phyloP scores from a whole-genome alignment of 331 rosid species.

The Quercus lobata region DNA sequence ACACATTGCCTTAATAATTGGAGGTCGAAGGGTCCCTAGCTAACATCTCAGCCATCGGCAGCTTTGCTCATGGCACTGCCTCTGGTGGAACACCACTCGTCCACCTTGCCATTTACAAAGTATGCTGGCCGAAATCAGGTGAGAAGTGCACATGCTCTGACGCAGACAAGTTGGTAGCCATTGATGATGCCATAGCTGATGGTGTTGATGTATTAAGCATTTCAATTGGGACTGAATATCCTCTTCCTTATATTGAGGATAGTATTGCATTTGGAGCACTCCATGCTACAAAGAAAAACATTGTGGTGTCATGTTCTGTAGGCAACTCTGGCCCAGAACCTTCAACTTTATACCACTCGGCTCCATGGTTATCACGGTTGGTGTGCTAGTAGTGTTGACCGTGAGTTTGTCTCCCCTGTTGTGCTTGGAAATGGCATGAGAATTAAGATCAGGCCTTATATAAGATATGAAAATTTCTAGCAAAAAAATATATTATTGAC shows the following conservation, averaged over 20 bases:
- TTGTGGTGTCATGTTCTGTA: slow-evolving; percentile 81
- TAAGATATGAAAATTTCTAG: too few relatives aligned
- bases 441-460: slow-evolving; percentile 39
- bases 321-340: slow-evolving; percentile 75
- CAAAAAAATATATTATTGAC: too few relatives aligned
- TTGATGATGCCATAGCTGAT: slow-evolving; percentile 89
- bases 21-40: slow-evolving; percentile 41
- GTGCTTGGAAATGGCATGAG: slow-evolving; percentile 44
- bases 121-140: slow-evolving; percentile 67
- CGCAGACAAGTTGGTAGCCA: slow-evolving; percentile 75
- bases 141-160: slow-evolving; percentile 59
- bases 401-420: slow-evolving; percentile 57
- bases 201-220: slow-evolving; percentile 72
- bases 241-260: slow-evolving; percentile 32
- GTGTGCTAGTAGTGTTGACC: slow-evolving; percentile 72
- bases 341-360: slow-evolving; percentile 46
- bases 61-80: slow-evolving; percentile 69
- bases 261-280: slow-evolving; percentile 61
- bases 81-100: slow-evolving; percentile 77
- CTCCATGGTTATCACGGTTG: slow-evolving; percentile 92
- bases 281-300: slow-evolving; percentile 55
- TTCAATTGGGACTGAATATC: slow-evolving; percentile 51
- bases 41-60: slow-evolving; percentile 53
- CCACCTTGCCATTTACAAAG: slow-evolving; percentile 80
- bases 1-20: slow-evolving; percentile 76